Evolutionary conservation across 495 filamentous ascomycete species (phyloP).

Genomic region (Penicillium coprophilum): DNA sequence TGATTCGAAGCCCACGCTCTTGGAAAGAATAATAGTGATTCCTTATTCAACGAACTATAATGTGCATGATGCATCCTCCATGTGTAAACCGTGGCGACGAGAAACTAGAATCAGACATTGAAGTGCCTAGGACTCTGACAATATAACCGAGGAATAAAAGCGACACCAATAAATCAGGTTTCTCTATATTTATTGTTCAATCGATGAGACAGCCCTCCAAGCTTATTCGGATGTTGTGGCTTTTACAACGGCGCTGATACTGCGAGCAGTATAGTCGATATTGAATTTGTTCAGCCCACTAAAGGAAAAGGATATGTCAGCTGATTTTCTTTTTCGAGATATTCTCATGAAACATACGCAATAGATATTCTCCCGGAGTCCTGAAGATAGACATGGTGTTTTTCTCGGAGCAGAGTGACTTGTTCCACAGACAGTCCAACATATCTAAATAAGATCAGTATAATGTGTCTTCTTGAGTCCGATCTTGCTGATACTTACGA

Average conservation of each 20-base stretch:
- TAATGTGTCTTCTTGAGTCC: background rate
- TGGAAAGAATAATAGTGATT: no score
- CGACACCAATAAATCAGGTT: background rate
- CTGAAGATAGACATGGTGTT: conserved; percentile 21
- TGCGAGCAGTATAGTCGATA: conserved; percentile 13
- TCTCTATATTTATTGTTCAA: background rate
- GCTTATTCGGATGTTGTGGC: background rate
- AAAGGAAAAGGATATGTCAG: background rate
- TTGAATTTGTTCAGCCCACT: conserved; percentile 22
- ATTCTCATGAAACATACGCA: conserved; percentile 12
- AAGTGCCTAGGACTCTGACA: no score
- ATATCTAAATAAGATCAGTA: conserved; percentile 15
- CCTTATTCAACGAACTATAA: no score
- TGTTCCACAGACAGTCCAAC: conserved; percentile 18
- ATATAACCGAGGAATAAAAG: background rate
- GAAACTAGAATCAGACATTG: no score
- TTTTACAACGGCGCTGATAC: conserved; percentile 20
- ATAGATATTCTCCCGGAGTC: conserved; percentile 22
- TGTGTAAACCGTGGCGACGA: no score
- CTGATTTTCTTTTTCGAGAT: background rate
- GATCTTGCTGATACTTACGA: conserved; percentile 11
- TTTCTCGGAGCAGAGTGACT: conserved; percentile 10
- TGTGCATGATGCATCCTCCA: no score
- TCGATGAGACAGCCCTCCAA: background rate
- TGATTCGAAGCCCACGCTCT: no score